Evolutionary conservation across 805 yeast genomes (phyloP).

Genomic region (Starmerella tilneyi): DNA sequence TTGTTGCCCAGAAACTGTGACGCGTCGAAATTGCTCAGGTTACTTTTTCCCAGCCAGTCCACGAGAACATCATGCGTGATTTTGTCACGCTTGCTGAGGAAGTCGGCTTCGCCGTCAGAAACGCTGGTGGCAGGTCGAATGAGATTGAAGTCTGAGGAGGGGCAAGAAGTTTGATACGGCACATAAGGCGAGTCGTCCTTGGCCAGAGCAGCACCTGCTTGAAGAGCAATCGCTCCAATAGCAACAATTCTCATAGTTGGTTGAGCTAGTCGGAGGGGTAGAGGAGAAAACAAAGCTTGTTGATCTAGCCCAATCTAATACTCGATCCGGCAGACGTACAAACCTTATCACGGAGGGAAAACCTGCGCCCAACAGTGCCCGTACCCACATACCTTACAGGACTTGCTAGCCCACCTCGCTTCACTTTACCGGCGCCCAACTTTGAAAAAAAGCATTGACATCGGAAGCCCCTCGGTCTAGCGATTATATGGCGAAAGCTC

Average conservation of each 20-base stretch:
- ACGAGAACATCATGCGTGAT: conserved; percentile 34
- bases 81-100: conserved; percentile 29
- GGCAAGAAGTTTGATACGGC: conserved; percentile 30
- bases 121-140: conserved; percentile 30
- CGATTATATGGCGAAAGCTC: no score
- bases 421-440: no score
- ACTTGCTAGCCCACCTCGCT: no score
- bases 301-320: no score
- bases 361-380: no score
- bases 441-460: no score
- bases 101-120: conserved; percentile 26
- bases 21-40: conserved; percentile 42
- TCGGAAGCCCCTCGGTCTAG: no score
- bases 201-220: conserved; percentile 7
- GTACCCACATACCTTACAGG: no score
- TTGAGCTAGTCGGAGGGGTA: no score
- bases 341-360: no score
- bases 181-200: conserved; percentile 33
- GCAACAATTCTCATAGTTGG: conserved; percentile 3
- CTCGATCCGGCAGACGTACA: no score
- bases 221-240: neutral
- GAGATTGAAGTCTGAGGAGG: conserved; percentile 27
- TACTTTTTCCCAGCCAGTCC: conserved; percentile 38
- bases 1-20: conserved; percentile 27
- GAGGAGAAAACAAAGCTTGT: no score